These are phyloP conservation scores for Elsinoe fawcettii DNA, from an alignment of 2,329 filamentous ascomycete genomes.

Conservation along the genomic window DNA sequence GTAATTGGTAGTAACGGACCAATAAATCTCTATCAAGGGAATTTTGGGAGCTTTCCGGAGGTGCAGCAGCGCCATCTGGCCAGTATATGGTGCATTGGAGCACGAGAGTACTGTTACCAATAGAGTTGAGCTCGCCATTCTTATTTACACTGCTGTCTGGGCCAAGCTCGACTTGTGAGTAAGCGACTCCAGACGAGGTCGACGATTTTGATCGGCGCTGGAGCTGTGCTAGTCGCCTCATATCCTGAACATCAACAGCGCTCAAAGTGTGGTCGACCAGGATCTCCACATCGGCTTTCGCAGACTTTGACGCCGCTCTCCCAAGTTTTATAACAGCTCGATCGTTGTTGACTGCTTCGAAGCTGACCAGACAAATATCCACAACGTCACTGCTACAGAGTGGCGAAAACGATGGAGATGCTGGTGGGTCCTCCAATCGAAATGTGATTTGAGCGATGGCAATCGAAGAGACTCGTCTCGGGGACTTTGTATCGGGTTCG, in stretches of 20 bases:
- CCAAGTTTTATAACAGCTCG: background rate
- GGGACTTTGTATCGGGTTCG: background rate
- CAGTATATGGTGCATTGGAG: slow-evolving; percentile 23
- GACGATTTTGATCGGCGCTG: slow-evolving; percentile 2
- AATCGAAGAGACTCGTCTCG: background rate
- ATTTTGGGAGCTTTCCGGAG: slow-evolving; percentile 23
- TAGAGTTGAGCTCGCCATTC: background rate
- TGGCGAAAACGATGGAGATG: background rate
- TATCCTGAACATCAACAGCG: background rate
- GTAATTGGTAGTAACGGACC: slow-evolving; percentile 17
- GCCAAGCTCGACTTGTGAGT: background rate
- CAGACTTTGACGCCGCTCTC: background rate
- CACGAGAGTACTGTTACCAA: background rate
- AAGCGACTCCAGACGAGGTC: background rate
- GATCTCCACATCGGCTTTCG: background rate
- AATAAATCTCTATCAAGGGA: slow-evolving; percentile 15
- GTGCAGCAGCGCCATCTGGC: slow-evolving; percentile 27
- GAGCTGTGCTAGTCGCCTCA: background rate
- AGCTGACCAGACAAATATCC: background rate
- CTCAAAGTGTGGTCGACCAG: background rate
- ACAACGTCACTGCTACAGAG: background rate
- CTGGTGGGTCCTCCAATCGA: background rate
- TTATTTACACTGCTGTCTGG: background rate
- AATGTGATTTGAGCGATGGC: background rate
- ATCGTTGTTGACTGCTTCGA: background rate